These are phyloP conservation scores for Acanthamoeba healyi DNA, from an alignment of 208 protist genomes.

Conservation along the genomic window DNA sequence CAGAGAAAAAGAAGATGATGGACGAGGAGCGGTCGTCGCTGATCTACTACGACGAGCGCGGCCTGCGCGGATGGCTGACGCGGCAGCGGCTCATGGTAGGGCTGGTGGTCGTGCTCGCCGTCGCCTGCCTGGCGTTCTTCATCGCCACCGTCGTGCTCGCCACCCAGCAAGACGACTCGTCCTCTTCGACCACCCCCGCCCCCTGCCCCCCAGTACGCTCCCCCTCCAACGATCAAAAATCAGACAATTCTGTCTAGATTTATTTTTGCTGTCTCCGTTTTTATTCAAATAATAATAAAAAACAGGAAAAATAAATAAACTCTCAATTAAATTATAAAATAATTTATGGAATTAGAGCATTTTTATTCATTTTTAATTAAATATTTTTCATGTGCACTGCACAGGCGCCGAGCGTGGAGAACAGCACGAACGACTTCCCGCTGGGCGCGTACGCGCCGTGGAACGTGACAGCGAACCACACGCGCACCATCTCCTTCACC, in stretches of 20 bases:
- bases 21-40: background rate
- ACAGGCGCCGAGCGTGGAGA: background rate
- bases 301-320: background rate
- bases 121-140: background rate
- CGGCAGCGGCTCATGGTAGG: background rate
- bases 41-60: background rate
- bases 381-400: background rate
- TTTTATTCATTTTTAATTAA: background rate
- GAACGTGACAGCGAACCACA: conserved; percentile 58
- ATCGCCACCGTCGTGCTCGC: conserved; percentile 38
- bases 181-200: background rate
- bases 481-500: conserved; percentile 31
- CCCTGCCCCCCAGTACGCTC: background rate
- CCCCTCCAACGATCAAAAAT: background rate
- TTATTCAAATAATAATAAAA: background rate
- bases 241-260: no score
- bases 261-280: background rate
- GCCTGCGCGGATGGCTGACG: background rate
- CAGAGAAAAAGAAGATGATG: background rate
- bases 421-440: conserved; percentile 62
- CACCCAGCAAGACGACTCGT: background rate
- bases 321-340: background rate
- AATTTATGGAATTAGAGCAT: background rate
- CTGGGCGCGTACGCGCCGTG: conserved; percentile 31
- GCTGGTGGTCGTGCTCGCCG: background rate